Evolutionary conservation across 116 monocot species (phyloP).

Genomic region (Papilionanthe hybrid): DNA sequence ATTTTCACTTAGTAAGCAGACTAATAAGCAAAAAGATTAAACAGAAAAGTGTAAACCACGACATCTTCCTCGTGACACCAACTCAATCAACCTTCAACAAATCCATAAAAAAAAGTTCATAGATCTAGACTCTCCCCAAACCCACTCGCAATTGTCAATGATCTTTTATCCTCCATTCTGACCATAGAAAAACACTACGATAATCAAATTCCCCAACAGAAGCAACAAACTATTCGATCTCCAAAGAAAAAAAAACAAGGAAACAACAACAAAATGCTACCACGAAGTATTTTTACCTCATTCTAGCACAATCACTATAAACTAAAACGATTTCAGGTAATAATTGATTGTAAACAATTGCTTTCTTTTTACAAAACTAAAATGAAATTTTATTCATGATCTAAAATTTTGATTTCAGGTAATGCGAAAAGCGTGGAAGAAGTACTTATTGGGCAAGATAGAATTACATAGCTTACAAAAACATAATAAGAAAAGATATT

Average conservation of each 20-base stretch:
- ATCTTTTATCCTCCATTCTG: neutral
- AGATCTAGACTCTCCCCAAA: neutral
- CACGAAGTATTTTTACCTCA: neutral
- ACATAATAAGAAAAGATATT: too few relatives aligned
- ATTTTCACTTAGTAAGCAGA: neutral
- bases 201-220: neutral
- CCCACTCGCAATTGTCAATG: neutral
- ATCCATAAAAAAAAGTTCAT: neutral
- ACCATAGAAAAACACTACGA: neutral
- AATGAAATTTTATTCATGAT: too few relatives aligned
- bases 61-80: neutral
- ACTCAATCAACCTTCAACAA: neutral
- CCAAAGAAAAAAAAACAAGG: neutral
- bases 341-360: too few relatives aligned
- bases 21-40: neutral
- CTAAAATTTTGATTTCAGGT: too few relatives aligned
- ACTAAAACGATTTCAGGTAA: neutral
- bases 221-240: neutral
- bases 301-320: neutral
- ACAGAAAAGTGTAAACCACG: neutral
- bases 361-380: too few relatives aligned
- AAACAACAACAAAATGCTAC: neutral
- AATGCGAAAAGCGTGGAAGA: too few relatives aligned
- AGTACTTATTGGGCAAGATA: too few relatives aligned
- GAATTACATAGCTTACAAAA: too few relatives aligned